Conservation (phyloP, 139 green algal genomes). For the Chlamydomonas applanata region DNA sequence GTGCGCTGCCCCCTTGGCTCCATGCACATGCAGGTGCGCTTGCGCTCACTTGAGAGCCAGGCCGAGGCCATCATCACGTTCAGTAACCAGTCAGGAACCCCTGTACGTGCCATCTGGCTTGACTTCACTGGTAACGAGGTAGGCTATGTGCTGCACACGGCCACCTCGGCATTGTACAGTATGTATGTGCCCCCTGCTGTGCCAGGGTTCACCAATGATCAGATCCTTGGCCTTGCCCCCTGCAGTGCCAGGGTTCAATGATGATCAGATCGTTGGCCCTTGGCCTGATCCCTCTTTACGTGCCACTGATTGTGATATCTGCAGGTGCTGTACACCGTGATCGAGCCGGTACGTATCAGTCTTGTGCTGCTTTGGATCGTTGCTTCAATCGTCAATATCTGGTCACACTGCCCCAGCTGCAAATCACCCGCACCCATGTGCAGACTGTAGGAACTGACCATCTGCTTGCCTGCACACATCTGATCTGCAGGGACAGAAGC, state of each 20-base stretch:
- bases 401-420: not conserved
- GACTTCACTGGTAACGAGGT: conserved; percentile 44
- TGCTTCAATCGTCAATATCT: not conserved
- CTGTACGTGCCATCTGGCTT: conserved; percentile 37
- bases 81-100: conserved; percentile 21
- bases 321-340: conserved; percentile 24
- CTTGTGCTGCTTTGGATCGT: no score
- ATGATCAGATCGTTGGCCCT: no score
- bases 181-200: conserved; percentile 17
- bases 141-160: no score
- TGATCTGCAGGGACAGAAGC: no score
- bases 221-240: no score
- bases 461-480: not conserved
- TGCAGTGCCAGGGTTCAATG: no score
- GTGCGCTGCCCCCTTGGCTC: not conserved
- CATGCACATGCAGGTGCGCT: conserved; percentile 11
- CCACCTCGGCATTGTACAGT: conserved; percentile 1
- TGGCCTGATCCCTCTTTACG: no score
- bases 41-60: conserved; percentile 12
- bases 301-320: no score
- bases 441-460: not conserved
- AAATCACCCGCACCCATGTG: not conserved
- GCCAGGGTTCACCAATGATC: no score
- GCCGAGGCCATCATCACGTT: conserved; percentile 31
- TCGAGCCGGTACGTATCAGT: conserved; percentile 15